Evolutionary conservation across 805 yeast genomes (phyloP).

Genomic region (Cyberlindnera americana): DNA sequence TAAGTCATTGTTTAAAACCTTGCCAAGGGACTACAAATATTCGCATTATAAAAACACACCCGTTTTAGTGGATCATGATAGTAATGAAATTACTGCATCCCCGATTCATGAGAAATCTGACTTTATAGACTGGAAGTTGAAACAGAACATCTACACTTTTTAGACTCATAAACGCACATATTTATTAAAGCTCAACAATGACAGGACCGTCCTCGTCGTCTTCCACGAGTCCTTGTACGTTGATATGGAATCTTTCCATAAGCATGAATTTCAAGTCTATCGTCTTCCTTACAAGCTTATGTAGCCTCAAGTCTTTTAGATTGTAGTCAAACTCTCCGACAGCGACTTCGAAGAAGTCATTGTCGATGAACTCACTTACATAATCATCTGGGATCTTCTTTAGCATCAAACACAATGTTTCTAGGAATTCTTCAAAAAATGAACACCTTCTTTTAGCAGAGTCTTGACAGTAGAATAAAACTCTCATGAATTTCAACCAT

Average conservation of each 20-base stretch:
- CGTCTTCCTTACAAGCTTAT: constrained; percentile 15
- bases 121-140: constrained; percentile 14
- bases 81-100: constrained; percentile 13
- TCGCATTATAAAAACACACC: constrained; percentile 19
- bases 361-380: constrained; percentile 31
- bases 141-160: constrained; percentile 22
- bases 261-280: constrained; percentile 17
- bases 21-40: constrained; percentile 18
- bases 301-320: constrained; percentile 22
- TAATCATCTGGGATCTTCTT: constrained; percentile 41
- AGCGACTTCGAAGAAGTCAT: constrained; percentile 17
- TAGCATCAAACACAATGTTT: constrained; percentile 35
- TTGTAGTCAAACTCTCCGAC: constrained; percentile 26
- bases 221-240: constrained; percentile 16
- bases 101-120: constrained; percentile 11
- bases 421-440: constrained; percentile 33
- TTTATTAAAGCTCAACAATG: constrained; percentile 18
- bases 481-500: constrained; percentile 52
- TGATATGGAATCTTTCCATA: constrained; percentile 15
- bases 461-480: constrained; percentile 37
- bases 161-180: constrained; percentile 1
- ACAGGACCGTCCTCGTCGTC: constrained; percentile 28
- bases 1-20: constrained; percentile 1
- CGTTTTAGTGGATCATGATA: constrained; percentile 15
- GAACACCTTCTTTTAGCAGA: constrained; percentile 24